Evolutionary conservation across 2,329 filamentous ascomycete species (phyloP), one percentile per base, ranked within the genome.

Genomic region (Coniosporium tulheliwenetii): DNA sequence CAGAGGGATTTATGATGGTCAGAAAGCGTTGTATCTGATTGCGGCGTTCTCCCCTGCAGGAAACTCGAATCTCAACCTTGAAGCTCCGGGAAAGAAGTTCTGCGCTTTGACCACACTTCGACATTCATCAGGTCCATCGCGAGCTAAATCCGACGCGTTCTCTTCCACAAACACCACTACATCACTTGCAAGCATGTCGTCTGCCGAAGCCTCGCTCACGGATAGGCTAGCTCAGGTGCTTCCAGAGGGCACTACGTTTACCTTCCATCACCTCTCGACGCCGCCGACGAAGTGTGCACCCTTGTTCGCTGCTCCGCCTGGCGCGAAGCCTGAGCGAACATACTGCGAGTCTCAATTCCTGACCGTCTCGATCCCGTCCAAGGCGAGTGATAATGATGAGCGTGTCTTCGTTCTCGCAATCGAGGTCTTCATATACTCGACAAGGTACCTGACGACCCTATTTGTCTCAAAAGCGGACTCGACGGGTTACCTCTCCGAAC

Each of bases 401-500:
- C 69, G 77, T 45, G 70, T 93, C 1, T 63, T 95, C 5, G 70
- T 89, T 8, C 79, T 93, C 43, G 89, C 82, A 12, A 71, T 98
- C 46, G 91, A 98, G 57, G 70, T 95, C 39, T 71, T 91, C 50
- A 73, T 98, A 44, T 98, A 93, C 61, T 82, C 62, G 0, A 94
- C 87, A 0, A 73, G 75, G 37, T 73, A 75, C 50, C 73, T 85
- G 16, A 93, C 82, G 1, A 95, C 84, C 3, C 72, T 96, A 41
- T 98, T 98, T 57, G 81, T 98, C 16, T 89, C 87, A 47, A 98
- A 98, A 61, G 91, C 91, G 38, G 91, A 98, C 63, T 95, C 91
- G 8, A 95, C 89, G 0, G 91, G 93, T 16, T 93, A 85, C 55
- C 64, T 95, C 8, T 68, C 78, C 48, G 67, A 81, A 2, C 65